Conservation (phyloP, 345 rosid genomes). For the Eucalyptus polybractea region DNA sequence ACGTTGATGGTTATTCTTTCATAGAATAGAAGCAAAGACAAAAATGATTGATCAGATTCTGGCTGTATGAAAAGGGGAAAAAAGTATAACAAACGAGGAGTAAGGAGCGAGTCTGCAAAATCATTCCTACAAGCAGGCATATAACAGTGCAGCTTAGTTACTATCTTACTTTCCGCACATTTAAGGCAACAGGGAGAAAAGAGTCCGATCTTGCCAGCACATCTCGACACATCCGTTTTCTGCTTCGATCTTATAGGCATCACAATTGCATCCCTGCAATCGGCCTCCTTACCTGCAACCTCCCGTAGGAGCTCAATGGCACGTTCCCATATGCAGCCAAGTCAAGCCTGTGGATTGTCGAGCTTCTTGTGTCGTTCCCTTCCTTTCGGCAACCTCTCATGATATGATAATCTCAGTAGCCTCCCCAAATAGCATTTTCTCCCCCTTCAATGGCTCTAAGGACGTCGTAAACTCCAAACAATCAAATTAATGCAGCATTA, state of each 20-base stretch:
- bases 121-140: not conserved
- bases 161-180: constrained; percentile 47
- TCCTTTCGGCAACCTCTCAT: constrained; percentile 66
- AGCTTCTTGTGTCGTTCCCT: constrained; percentile 83
- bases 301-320: constrained; percentile 53
- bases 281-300: constrained; percentile 63
- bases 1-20: not conserved
- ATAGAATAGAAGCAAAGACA: not conserved
- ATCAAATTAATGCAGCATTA: constrained; percentile 75
- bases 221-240: constrained; percentile 57
- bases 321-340: constrained; percentile 56
- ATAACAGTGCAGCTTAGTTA: not conserved
- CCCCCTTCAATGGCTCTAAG: constrained; percentile 55
- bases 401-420: constrained; percentile 80
- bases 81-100: not conserved
- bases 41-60: not conserved
- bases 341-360: constrained; percentile 64
- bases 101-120: not conserved
- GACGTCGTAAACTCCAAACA: constrained; percentile 66
- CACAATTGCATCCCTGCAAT: constrained; percentile 66
- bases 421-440: constrained; percentile 80
- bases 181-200: constrained; percentile 79
- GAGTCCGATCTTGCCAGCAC: constrained; percentile 79
- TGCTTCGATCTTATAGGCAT: constrained; percentile 63
- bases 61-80: not conserved